phyloP scores from a whole-genome alignment of 2,329 filamentous ascomycete genomes.

The Tympanopsis confertula region DNA sequence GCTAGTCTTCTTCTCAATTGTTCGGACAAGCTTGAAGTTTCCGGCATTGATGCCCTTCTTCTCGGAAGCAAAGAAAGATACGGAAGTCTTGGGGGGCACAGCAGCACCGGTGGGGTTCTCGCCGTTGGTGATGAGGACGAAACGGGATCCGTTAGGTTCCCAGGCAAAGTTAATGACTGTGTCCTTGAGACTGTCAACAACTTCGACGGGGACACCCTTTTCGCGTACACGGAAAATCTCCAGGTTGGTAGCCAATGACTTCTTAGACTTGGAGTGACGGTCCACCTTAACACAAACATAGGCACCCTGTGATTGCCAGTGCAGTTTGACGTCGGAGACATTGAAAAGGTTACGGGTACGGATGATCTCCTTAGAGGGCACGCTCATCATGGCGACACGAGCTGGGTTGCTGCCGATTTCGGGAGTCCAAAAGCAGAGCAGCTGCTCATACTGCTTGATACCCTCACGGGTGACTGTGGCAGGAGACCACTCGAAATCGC shows the following conservation, averaged over 20 bases:
- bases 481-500: slow-evolving; percentile 97
- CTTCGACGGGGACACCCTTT: slow-evolving; percentile 96
- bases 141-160: slow-evolving; percentile 96
- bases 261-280: slow-evolving; percentile 97
- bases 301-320: slow-evolving; percentile 91
- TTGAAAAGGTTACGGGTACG: slow-evolving; percentile 95
- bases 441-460: slow-evolving; percentile 84
- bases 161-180: slow-evolving; percentile 99
- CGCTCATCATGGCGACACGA: slow-evolving; percentile 90
- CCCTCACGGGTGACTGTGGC: slow-evolving; percentile 71
- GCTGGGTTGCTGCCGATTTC: slow-evolving; percentile 96
- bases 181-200: slow-evolving; percentile 94
- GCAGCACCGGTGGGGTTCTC: slow-evolving; percentile 69
- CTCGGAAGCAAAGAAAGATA: slow-evolving; percentile 93
- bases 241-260: slow-evolving; percentile 89
- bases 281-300: slow-evolving; percentile 99
- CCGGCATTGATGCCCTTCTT: slow-evolving; percentile 77
- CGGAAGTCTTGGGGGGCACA: slow-evolving; percentile 83
- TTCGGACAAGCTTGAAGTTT: slow-evolving; percentile 93
- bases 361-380: slow-evolving; percentile 88
- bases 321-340: slow-evolving; percentile 90
- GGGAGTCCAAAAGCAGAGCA: slow-evolving; percentile 97
- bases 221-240: slow-evolving; percentile 97
- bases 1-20: slow-evolving; percentile 97
- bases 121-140: slow-evolving; percentile 89